phyloP scores from a whole-genome alignment of 176 grass and related monocot species.

The Zoysia japonica region DNA sequence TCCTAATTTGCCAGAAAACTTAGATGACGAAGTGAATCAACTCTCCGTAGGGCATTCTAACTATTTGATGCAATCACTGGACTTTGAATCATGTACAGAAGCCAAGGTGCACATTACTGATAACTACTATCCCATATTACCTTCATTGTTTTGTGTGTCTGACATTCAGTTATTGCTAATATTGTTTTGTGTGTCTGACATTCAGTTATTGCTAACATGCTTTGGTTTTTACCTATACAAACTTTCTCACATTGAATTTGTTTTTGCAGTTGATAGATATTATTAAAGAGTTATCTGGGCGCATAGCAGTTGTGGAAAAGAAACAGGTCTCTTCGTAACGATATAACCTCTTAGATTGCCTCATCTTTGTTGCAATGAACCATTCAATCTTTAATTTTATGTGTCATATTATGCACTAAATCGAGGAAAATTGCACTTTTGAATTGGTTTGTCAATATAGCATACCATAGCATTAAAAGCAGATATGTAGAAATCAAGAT shows the following conservation, averaged over 20 bases:
- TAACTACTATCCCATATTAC: background rate
- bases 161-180: constrained; percentile 6
- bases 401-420: background rate
- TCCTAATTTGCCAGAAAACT: constrained; percentile 45
- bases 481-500: background rate
- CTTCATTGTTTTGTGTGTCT: constrained; percentile 18
- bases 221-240: background rate
- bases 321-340: constrained; percentile 64
- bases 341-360: background rate
- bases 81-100: constrained; percentile 36
- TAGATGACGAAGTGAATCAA: constrained; percentile 40
- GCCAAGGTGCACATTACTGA: constrained; percentile 30
- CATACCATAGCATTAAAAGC: background rate
- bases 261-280: constrained; percentile 47
- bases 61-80: constrained; percentile 26
- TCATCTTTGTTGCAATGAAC: background rate
- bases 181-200: constrained; percentile 8
- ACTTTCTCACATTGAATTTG: background rate
- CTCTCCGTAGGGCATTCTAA: background rate
- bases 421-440: background rate
- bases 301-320: constrained; percentile 49
- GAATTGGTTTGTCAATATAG: constrained; percentile 1
- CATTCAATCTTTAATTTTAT: constrained; percentile 14
- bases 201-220: constrained; percentile 19
- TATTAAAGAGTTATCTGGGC: constrained; percentile 51